Evolutionary conservation across 352 stramenopile genomes (phyloP).

Genomic region (Phytophthora aleatoria): DNA sequence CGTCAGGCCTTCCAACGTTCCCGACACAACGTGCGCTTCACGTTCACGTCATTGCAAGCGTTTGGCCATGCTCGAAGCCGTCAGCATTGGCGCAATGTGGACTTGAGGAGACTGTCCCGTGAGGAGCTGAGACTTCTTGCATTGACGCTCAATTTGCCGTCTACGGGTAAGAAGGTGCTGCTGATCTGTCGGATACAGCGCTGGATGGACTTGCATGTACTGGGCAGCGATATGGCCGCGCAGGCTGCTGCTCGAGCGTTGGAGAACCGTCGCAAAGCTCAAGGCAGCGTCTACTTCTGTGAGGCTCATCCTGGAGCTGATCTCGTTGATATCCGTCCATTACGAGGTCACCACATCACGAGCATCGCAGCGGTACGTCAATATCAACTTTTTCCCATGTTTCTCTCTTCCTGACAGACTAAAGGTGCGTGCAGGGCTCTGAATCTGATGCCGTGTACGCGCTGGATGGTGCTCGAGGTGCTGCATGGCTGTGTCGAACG

Average conservation of each 20-base stretch:
- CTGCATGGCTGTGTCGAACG: conserved; percentile 78
- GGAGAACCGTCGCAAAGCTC: conserved; percentile 60
- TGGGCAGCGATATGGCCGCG: conserved; percentile 59
- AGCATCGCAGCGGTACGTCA: conserved; percentile 58
- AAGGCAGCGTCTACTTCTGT: conserved; percentile 74
- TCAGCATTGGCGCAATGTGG: conserved; percentile 55
- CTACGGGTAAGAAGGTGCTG: conserved; percentile 78
- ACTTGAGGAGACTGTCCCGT: conserved; percentile 61
- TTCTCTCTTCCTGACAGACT: conserved; percentile 11
- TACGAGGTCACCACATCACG: conserved; percentile 69
- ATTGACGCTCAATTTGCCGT: conserved; percentile 70
- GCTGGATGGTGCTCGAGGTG: conserved; percentile 54
- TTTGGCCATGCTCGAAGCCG: conserved; percentile 61
- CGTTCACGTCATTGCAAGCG: conserved; percentile 55
- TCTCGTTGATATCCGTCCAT: conserved; percentile 61
- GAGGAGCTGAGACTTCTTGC: conserved; percentile 69
- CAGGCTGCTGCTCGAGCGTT: conserved; percentile 59
- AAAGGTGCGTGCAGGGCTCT: conserved; percentile 36
- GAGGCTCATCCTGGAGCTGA: conserved; percentile 43
- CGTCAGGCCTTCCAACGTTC: conserved; percentile 58
- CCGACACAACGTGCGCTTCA: conserved; percentile 45
- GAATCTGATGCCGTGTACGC: conserved; percentile 79
- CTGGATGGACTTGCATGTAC: conserved; percentile 74
- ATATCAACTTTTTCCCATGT: conserved; percentile 2
- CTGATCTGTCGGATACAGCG: conserved; percentile 75